Evolutionary conservation across 495 filamentous ascomycete species (phyloP).

Genomic region (Astrocystis sublimbata): DNA sequence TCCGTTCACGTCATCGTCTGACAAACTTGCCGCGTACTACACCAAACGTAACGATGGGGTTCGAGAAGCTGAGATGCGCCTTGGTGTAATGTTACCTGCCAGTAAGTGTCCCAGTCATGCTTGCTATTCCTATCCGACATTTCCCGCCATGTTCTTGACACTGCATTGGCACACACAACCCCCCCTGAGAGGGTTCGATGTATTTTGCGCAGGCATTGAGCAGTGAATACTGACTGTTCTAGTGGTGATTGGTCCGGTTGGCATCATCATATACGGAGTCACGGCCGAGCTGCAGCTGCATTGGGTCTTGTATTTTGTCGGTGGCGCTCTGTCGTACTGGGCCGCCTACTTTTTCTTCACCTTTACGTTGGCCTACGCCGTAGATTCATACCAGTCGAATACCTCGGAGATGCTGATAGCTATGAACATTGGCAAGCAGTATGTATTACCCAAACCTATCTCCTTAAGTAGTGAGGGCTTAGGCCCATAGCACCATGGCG

Average conservation of each 20-base stretch:
- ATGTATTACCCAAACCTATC: background rate
- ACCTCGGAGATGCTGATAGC: constrained; percentile 66
- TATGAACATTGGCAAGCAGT: constrained; percentile 68
- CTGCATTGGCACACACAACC: background rate
- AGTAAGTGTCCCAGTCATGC: constrained; percentile 18
- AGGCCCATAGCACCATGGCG: background rate
- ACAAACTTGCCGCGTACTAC: constrained; percentile 56
- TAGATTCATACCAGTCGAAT: constrained; percentile 60
- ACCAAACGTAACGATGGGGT: constrained; percentile 57
- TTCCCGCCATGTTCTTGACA: background rate
- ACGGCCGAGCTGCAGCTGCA: constrained; percentile 55
- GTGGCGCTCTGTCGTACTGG: constrained; percentile 55
- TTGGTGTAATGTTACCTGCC: constrained; percentile 55
- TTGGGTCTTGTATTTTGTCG: constrained; percentile 58
- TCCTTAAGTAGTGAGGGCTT: background rate
- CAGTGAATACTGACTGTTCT: background rate
- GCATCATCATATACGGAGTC: constrained; percentile 57
- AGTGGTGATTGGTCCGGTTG: constrained; percentile 54
- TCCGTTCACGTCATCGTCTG: constrained; percentile 57
- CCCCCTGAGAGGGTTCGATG: background rate
- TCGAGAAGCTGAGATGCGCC: constrained; percentile 63
- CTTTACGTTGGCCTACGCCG: constrained; percentile 61
- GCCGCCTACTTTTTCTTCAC: constrained; percentile 59
- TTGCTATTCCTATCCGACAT: background rate
- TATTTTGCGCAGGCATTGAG: background rate